These are phyloP conservation scores for Neofusicoccum sp. DNA, from an alignment of 2,329 filamentous ascomycete species.

Conservation along the genomic window DNA sequence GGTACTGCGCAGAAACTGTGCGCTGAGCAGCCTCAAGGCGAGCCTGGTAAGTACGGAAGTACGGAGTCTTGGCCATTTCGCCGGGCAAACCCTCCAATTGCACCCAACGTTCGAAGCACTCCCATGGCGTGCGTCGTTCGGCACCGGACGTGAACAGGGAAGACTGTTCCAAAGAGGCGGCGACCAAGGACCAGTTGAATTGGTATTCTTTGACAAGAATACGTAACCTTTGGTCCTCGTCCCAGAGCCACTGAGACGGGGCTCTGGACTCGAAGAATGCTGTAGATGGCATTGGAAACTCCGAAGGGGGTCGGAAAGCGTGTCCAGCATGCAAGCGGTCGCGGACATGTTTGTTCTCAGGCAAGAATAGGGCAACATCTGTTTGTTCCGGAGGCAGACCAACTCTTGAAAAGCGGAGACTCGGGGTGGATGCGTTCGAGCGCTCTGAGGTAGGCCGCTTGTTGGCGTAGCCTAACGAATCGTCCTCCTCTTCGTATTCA, in stretches of 20 bases:
- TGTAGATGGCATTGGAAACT: conserved; percentile 85
- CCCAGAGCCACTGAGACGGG: conserved; percentile 86
- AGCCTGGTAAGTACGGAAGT: conserved; percentile 75
- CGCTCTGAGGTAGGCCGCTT: conserved; percentile 44
- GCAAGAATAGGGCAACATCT: conserved; percentile 82
- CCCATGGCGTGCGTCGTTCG: conserved; percentile 92
- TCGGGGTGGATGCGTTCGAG: conserved; percentile 40
- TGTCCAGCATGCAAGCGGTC: conserved; percentile 88
- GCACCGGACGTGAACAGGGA: conserved; percentile 80
- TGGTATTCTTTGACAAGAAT: conserved; percentile 85
- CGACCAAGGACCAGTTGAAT: conserved; percentile 97
- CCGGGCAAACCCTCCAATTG: conserved; percentile 83
- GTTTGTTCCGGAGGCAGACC: conserved; percentile 67
- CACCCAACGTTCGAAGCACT: conserved; percentile 97
- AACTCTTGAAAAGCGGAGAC: conserved; percentile 38
- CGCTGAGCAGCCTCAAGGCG: conserved; percentile 63
- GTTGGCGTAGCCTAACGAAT: conserved; percentile 38
- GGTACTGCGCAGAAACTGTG: conserved; percentile 57
- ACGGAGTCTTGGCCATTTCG: conserved; percentile 93
- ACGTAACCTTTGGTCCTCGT: conserved; percentile 88
- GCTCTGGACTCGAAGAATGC: conserved; percentile 85
- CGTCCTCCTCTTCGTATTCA: conserved; percentile 72
- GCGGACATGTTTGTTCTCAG: conserved; percentile 83
- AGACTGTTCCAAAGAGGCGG: conserved; percentile 70
- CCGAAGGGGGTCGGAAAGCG: conserved; percentile 88